Percentiles rank a stretch among this genome's conserved stretches.
Evolutionary conservation across 495 filamentous ascomycete genomes (phyloP).

Genomic region (Hypoxylon rickii): DNA sequence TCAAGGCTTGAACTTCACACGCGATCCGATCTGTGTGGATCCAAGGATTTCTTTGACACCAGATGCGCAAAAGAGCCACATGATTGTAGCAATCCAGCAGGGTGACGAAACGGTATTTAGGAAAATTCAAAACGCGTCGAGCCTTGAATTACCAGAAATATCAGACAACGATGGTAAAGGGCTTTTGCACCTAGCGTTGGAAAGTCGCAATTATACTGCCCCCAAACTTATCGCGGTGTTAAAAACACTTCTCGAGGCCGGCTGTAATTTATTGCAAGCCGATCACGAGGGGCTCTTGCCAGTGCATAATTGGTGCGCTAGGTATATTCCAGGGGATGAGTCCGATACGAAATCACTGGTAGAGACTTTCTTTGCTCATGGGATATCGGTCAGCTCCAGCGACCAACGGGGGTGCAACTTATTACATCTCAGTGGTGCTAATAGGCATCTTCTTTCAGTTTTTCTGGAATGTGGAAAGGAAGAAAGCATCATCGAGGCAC

Average conservation of each 20-base stretch:
- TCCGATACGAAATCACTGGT: neutral
- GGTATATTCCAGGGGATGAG: too few species aligned
- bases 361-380: neutral
- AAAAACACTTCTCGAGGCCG: neutral
- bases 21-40: neutral
- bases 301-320: slow-evolving; percentile 1
- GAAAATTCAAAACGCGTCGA: neutral
- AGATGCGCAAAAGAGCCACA: neutral
- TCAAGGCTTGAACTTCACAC: neutral
- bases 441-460: neutral
- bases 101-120: neutral
- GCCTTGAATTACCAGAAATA: neutral
- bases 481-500: neutral
- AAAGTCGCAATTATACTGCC: neutral
- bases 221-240: neutral
- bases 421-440: neutral
- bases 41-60: slow-evolving; percentile 1
- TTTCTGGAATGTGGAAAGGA: neutral
- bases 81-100: neutral
- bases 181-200: neutral
- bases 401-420: neutral
- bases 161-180: neutral
- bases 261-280: neutral
- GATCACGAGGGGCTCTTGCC: neutral
- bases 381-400: neutral